These are phyloP conservation scores for Rhododendron williamsianum DNA, from an alignment of 148 eudicot species.

Conservation along the genomic window DNA sequence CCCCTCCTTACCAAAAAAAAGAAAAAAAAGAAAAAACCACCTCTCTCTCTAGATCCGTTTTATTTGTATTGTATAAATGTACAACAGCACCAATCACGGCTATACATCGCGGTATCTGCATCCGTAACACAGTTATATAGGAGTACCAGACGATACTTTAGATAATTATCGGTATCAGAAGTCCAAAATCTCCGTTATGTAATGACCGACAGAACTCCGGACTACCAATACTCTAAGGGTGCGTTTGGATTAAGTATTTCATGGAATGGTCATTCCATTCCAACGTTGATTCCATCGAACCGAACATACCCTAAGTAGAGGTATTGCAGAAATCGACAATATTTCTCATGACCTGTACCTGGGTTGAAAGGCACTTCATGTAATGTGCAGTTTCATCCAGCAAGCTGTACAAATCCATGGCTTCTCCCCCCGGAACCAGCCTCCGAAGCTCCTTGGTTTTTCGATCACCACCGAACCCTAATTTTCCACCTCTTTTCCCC, in stretches of 20 bases:
- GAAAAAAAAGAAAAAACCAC: neutral
- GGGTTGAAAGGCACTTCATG: constrained; percentile 62
- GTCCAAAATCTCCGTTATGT: neutral
- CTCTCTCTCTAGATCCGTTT: neutral
- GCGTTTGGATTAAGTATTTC: too few species aligned
- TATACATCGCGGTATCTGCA: neutral
- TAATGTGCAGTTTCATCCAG: constrained; percentile 80
- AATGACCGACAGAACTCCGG: neutral
- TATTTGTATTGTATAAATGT: neutral
- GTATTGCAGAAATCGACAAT: constrained; percentile 47
- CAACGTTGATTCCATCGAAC: too few species aligned
- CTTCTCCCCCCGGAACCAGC: constrained; percentile 78
- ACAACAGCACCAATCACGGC: neutral
- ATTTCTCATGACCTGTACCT: constrained; percentile 71
- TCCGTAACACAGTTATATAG: neutral
- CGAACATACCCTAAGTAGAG: neutral
- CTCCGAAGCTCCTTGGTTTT: constrained; percentile 30
- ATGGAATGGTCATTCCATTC: too few species aligned
- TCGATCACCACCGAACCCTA: neutral
- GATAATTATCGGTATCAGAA: neutral
- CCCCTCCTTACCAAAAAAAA: neutral
- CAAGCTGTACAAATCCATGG: constrained; percentile 48
- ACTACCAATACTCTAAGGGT: neutral
- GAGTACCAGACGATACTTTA: too few species aligned
- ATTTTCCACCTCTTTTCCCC: neutral